phyloP scores from a whole-genome alignment of 2,329 filamentous ascomycete species.

The Diaporthe aspalathi region DNA sequence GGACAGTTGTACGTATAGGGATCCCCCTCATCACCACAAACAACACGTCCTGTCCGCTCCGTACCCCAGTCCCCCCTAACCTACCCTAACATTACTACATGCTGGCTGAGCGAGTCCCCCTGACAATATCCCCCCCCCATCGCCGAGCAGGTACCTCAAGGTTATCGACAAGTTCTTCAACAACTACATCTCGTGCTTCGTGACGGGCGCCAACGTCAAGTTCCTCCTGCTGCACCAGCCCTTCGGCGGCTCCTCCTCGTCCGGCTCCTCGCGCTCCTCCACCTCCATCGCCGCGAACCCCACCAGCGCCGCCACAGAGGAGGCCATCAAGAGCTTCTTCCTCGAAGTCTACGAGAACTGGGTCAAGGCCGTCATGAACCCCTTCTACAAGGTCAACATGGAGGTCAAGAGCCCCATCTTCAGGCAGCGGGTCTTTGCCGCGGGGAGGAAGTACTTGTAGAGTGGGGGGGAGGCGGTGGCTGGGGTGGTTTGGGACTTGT shows the following conservation, averaged over 20 bases:
- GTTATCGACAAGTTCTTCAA: constrained; percentile 97
- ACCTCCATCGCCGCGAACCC: constrained; percentile 87
- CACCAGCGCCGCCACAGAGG: constrained; percentile 89
- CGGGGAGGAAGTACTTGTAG: constrained; percentile 90
- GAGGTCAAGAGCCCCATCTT: constrained; percentile 90
- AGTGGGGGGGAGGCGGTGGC: no score
- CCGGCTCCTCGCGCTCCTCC: constrained; percentile 62
- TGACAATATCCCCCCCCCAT: neutral
- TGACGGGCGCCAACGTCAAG: constrained; percentile 91
- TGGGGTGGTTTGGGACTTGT: neutral
- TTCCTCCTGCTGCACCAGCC: constrained; percentile 96
- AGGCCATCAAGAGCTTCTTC: constrained; percentile 96
- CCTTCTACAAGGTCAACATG: constrained; percentile 90
- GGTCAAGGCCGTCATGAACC: constrained; percentile 97
- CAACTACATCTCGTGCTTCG: constrained; percentile 93
- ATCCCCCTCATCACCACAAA: constrained; percentile 37
- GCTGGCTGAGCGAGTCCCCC: neutral
- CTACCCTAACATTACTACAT: neutral
- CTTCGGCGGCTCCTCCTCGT: constrained; percentile 52
- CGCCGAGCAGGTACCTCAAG: constrained; percentile 82
- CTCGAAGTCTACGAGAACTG: constrained; percentile 95
- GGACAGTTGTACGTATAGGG: constrained; percentile 79
- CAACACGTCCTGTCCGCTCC: neutral
- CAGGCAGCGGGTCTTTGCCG: constrained; percentile 81
- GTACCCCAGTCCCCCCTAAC: neutral